Base-by-base conservation (phyloP, 169 alveolate species). In the Eimeria falciformis region DNA sequence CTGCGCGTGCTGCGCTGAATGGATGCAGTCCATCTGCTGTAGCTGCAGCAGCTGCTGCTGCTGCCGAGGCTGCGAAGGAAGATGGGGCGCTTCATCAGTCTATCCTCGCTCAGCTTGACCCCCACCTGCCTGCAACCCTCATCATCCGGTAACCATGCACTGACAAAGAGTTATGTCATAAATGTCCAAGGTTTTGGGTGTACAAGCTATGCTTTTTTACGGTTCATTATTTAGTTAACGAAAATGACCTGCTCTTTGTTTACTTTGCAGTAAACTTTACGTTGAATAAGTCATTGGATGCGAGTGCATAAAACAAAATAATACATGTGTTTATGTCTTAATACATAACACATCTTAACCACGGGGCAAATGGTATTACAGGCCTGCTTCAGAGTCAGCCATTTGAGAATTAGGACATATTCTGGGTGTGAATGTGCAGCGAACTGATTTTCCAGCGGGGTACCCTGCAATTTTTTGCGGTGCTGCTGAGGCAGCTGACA, bases 81-180 rank as follows among this genome's bases (percentile, higher is more conserved):
- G n/a, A 53, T 53, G 3, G n/a, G 65, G 65, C 65, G 25, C 65
- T 53, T 53, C 65, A 53, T 17, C 65, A 53, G 65, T 53, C 65
- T 21, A 53, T 53, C 65, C 25, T 21, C n/a, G 65, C 65, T 17
- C 65, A 53, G 3, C 65, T 53, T 21, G 65, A 53, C 3, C 65
- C 65, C 65, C 65, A 53, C 65, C 65, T 53, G 17, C 65, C 65
- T 53, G 65, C n/a, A 53, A 53, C 65, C 25, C 65, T 53, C 65
- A 53, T 53, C n/a, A 53, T 53, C 17, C 65, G 65, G 65, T 53
- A 53, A 12, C 65, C 25, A 12, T 53, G 3, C 65, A 53, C 1
- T 53, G 17, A 53, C 25, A 53, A 21, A 2, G 40, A 33, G 0
- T 33, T 33, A 33, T 33, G 40, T 33, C 40, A 33, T 33, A 33